phyloP scores from a whole-genome alignment of 2,329 filamentous ascomycete genomes.

The Cucurbitaria berberidis region DNA sequence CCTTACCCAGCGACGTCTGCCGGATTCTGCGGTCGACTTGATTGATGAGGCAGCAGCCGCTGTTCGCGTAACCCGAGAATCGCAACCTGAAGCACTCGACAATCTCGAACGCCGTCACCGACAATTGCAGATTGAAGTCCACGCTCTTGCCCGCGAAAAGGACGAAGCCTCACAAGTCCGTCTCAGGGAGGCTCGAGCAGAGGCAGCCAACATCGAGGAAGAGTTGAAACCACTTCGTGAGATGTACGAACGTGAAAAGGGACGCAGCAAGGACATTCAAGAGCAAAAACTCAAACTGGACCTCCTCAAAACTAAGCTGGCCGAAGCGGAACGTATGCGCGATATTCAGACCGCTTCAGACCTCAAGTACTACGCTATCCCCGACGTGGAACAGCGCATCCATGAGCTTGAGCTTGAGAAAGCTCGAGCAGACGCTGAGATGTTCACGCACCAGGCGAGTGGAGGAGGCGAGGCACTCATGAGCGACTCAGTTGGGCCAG shows the following conservation, averaged over 20 bases:
- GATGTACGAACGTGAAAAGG: constrained; percentile 94
- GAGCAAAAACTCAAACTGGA: constrained; percentile 95
- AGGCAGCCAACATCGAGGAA: constrained; percentile 93
- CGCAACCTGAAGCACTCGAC: constrained; percentile 93
- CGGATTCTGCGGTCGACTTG: constrained; percentile 94
- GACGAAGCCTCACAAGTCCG: constrained; percentile 89
- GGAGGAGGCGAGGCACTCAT: constrained; percentile 70
- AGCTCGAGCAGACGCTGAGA: constrained; percentile 74
- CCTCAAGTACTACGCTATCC: constrained; percentile 95
- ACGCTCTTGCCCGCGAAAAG: constrained; percentile 90
- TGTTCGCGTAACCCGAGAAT: constrained; percentile 94
- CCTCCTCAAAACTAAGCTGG: constrained; percentile 85
- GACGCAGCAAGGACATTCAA: constrained; percentile 88
- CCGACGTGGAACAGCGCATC: constrained; percentile 84
- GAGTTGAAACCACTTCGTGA: constrained; percentile 89
- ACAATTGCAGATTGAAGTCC: constrained; percentile 96
- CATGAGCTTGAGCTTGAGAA: constrained; percentile 81
- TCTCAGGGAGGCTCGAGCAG: constrained; percentile 81
- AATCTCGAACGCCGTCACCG: constrained; percentile 88
- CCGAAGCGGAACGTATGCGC: constrained; percentile 86
- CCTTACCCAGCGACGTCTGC: constrained; percentile 85
- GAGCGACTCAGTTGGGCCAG: constrained; percentile 91
- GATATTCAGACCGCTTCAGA: constrained; percentile 90
- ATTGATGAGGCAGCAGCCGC: constrained; percentile 96
- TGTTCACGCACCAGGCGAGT: constrained; percentile 62